Evolutionary conservation across 2,329 filamentous ascomycete genomes (phyloP).

Genomic region (Paecilomyces sp.): DNA sequence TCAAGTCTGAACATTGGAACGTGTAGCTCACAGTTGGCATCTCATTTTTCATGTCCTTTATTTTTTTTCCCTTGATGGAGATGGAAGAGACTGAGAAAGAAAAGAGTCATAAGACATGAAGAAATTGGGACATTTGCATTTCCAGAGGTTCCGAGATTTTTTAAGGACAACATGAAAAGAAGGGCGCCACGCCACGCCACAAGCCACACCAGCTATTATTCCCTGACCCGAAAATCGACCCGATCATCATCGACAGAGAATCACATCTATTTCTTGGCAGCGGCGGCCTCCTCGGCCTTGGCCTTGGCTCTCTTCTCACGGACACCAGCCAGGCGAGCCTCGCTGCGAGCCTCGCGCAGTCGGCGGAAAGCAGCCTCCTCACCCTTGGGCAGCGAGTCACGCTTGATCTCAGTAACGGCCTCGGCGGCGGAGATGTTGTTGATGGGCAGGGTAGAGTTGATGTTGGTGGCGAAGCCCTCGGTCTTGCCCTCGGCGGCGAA

Average conservation of each 20-base stretch:
- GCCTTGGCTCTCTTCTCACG: constrained; percentile 91
- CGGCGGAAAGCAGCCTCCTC: constrained; percentile 82
- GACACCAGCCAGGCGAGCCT: constrained; percentile 72
- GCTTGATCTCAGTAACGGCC: constrained; percentile 68
- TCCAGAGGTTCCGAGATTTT: constrained; percentile 2
- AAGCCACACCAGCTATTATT: constrained; percentile 17
- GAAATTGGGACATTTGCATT: constrained; percentile 3
- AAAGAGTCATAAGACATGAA: background rate
- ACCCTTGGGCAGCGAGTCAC: constrained; percentile 69
- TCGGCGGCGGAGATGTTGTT: constrained; percentile 50
- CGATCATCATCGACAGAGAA: constrained; percentile 32
- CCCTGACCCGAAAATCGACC: constrained; percentile 29
- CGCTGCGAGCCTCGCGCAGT: constrained; percentile 76
- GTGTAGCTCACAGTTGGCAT: background rate
- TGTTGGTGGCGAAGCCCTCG: constrained; percentile 46
- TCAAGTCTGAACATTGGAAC: too few species aligned
- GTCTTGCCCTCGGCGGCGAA: constrained; percentile 39
- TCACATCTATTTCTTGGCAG: constrained; percentile 45
- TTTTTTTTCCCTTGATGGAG: background rate
- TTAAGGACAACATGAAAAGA: constrained; percentile 15
- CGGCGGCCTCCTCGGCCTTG: constrained; percentile 61
- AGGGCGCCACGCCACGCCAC: constrained; percentile 30
- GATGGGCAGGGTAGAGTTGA: constrained; percentile 64
- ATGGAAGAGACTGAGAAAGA: background rate
- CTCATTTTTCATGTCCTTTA: background rate